These are phyloP conservation scores for Scheffersomyces quercinus DNA, from an alignment of 1,139 yeast species.

Conservation along the genomic window DNA sequence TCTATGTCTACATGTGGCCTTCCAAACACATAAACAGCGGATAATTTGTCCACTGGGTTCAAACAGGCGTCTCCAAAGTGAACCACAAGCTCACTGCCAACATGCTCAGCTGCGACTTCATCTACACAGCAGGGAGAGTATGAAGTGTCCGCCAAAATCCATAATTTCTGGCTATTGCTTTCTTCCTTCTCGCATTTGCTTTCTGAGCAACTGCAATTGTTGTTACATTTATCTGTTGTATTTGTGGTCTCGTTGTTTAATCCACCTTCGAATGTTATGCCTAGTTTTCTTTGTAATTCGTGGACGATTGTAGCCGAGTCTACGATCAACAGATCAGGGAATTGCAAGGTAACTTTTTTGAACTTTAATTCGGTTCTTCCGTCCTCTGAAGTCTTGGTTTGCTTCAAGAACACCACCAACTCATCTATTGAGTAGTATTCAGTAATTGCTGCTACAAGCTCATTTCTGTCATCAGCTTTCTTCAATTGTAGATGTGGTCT, in stretches of 20 bases:
- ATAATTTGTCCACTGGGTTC: slow-evolving; percentile 70
- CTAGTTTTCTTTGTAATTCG: slow-evolving; percentile 38
- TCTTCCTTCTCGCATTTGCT: neutral
- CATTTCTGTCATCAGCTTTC: slow-evolving; percentile 21
- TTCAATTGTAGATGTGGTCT: slow-evolving; percentile 32
- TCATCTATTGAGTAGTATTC: slow-evolving; percentile 56
- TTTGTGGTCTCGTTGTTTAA: neutral
- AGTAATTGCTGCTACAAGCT: slow-evolving; percentile 31
- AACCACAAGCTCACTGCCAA: slow-evolving; percentile 76
- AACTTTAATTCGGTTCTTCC: slow-evolving; percentile 25
- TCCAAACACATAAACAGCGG: slow-evolving; percentile 79
- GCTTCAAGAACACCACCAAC: slow-evolving; percentile 37
- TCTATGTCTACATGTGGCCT: slow-evolving; percentile 51
- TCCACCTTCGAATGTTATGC: slow-evolving; percentile 1
- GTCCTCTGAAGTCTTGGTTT: slow-evolving; percentile 18
- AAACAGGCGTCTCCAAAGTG: slow-evolving; percentile 96
- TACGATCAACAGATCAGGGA: slow-evolving; percentile 77
- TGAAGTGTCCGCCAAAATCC: slow-evolving; percentile 92
- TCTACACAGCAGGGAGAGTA: slow-evolving; percentile 96
- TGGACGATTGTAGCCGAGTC: slow-evolving; percentile 76
- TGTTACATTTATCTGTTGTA: neutral
- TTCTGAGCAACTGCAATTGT: neutral
- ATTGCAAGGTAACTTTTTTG: slow-evolving; percentile 73
- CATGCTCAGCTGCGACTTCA: slow-evolving; percentile 96
- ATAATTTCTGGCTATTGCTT: slow-evolving; percentile 36